Evolutionary conservation across 768 basidiomycete genomes (phyloP).

Genomic region (Myochromella boudieri): DNA sequence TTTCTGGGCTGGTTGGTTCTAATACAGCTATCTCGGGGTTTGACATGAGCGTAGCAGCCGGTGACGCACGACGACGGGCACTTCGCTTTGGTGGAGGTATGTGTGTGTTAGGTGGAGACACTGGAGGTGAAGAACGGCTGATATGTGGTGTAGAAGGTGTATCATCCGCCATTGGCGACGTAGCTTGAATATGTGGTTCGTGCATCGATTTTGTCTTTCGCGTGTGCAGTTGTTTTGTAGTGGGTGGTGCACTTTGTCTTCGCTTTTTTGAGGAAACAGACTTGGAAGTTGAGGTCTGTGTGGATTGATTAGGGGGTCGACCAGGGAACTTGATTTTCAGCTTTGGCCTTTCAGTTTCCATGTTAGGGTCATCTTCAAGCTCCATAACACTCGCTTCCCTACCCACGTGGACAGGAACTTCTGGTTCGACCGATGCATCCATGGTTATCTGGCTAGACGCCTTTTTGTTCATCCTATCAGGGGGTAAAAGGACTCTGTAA

Average conservation of each 20-base stretch:
- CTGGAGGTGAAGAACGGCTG: neutral
- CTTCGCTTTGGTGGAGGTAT: neutral
- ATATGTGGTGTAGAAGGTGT: slow-evolving; percentile 1
- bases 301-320: slow-evolving; percentile 13
- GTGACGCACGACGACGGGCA: neutral
- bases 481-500: slow-evolving; percentile 72
- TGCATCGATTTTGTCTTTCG: neutral
- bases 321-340: slow-evolving; percentile 34
- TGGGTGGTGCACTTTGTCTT: slow-evolving; percentile 17
- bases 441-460: slow-evolving; percentile 19
- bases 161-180: neutral
- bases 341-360: slow-evolving; percentile 32
- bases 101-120: neutral
- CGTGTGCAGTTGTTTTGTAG: slow-evolving; percentile 15
- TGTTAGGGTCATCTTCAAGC: slow-evolving; percentile 24
- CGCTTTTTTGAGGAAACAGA: slow-evolving; percentile 24
- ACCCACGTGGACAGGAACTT: slow-evolving; percentile 17
- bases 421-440: slow-evolving; percentile 23
- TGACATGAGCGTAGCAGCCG: slow-evolving; percentile 23
- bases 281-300: slow-evolving; percentile 23
- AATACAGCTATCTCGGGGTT: slow-evolving; percentile 28
- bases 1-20: slow-evolving; percentile 15
- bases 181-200: neutral
- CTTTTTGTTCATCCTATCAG: slow-evolving; percentile 46
- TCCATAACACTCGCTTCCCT: slow-evolving; percentile 28